These are phyloP conservation scores for Cryptosporidium xiaoi DNA, from an alignment of 169 alveolate genomes.

Conservation along the genomic window DNA sequence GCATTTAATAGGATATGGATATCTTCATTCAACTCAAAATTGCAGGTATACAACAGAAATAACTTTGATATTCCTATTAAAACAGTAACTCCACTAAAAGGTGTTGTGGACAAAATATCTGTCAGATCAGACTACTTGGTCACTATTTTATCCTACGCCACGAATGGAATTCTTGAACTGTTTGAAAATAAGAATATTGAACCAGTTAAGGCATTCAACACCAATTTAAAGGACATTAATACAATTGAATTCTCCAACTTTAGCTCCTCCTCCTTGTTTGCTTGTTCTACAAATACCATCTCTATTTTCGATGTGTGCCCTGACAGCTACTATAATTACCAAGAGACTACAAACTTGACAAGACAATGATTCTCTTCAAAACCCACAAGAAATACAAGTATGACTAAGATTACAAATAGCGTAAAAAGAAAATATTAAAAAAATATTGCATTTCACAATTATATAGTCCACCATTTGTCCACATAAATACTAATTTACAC, in stretches of 20 bases:
- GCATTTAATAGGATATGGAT: constrained; percentile 41
- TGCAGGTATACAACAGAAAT: constrained; percentile 47
- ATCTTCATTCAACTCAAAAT: constrained; percentile 14
- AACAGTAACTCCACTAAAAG: not conserved
- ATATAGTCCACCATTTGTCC: too few species aligned
- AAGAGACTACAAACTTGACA: too few species aligned
- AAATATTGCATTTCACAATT: too few species aligned
- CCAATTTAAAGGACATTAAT: constrained; percentile 1
- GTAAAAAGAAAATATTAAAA: too few species aligned
- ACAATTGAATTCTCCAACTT: constrained; percentile 13
- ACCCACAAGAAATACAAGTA: too few species aligned
- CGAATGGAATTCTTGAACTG: constrained; percentile 1
- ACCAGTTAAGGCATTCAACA: constrained; percentile 1
- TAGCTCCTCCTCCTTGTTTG: not conserved
- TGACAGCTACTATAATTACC: too few species aligned
- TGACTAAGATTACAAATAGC: not conserved
- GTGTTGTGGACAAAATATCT: constrained; percentile 18
- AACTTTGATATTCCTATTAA: constrained; percentile 23
- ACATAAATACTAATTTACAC: too few species aligned
- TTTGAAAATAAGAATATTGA: constrained; percentile 28
- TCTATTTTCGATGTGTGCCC: not conserved
- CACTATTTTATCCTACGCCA: constrained; percentile 6
- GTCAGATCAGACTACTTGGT: constrained; percentile 21
- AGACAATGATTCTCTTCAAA: too few species aligned
- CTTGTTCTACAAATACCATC: constrained; percentile 1